Percentiles rank a stretch among this genome's conserved stretches.
Evolutionary conservation across 495 filamentous ascomycete genomes (phyloP).

Genomic region (Podospora anserina): DNA sequence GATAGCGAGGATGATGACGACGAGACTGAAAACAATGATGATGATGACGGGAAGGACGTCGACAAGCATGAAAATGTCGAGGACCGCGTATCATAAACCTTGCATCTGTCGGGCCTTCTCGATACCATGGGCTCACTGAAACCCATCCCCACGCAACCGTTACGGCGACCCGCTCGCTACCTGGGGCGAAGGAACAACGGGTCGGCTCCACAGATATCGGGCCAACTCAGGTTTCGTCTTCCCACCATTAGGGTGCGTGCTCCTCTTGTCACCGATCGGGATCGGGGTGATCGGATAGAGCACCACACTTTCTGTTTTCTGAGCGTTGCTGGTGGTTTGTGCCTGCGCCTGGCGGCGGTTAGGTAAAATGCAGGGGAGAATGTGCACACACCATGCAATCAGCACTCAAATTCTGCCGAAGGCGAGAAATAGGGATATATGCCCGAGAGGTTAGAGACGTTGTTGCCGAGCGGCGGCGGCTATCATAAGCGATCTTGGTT

Average conservation of each 20-base stretch:
- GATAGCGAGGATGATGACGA: background rate
- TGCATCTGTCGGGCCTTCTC: background rate
- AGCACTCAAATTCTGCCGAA: background rate
- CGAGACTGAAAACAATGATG: background rate
- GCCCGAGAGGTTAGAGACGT: background rate
- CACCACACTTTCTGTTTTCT: background rate
- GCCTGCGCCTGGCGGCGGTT: background rate
- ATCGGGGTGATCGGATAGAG: background rate
- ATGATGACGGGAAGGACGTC: background rate
- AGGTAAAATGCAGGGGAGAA: background rate
- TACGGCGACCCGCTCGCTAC: background rate
- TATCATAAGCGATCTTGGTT: background rate
- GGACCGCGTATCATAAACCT: background rate
- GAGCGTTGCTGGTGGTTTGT: background rate
- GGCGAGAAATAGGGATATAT: background rate
- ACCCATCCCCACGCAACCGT: background rate
- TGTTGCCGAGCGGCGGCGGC: background rate
- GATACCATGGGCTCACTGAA: background rate
- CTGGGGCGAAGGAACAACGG: background rate
- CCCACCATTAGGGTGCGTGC: background rate
- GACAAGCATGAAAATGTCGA: background rate
- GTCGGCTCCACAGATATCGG: background rate
- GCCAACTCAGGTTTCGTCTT: background rate
- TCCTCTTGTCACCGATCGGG: background rate
- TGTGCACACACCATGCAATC: background rate